Conservation (phyloP, 805 yeast genomes). For the Candida incommunis region DNA sequence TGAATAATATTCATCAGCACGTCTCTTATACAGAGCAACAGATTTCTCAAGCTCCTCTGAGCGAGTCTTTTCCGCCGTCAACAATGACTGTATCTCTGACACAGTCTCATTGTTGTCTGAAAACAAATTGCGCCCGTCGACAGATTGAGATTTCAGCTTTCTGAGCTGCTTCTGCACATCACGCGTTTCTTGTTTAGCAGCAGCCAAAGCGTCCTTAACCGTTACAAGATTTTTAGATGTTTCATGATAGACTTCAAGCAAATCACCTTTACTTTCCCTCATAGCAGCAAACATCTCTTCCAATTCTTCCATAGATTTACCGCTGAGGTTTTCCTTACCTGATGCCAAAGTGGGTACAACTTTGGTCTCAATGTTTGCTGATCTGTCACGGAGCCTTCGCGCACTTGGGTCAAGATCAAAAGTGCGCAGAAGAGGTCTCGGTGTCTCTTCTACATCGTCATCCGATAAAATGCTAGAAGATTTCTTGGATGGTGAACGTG, state of each 20-base stretch:
- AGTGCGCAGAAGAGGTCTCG: not conserved
- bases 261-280: slow-evolving; percentile 11
- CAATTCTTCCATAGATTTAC: slow-evolving; percentile 8
- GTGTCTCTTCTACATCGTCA: not conserved
- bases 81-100: slow-evolving; percentile 36
- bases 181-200: slow-evolving; percentile 12
- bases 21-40: slow-evolving; percentile 45
- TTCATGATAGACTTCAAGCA: slow-evolving; percentile 14
- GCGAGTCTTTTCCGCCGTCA: slow-evolving; percentile 42
- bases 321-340: slow-evolving; percentile 2
- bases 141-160: slow-evolving; percentile 2
- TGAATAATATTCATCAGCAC: slow-evolving; percentile 61
- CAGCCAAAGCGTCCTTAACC: slow-evolving; percentile 13
- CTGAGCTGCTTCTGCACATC: slow-evolving; percentile 10
- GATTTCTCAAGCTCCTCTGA: slow-evolving; percentile 40
- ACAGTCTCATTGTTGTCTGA: not conserved
- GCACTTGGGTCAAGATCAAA: slow-evolving; percentile 1
- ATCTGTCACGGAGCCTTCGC: not conserved
- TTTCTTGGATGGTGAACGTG: too few relatives aligned
- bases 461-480: slow-evolving; percentile 5
- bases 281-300: slow-evolving; percentile 6
- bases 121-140: not conserved
- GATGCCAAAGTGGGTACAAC: not conserved
- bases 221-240: slow-evolving; percentile 13
- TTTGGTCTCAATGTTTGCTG: slow-evolving; percentile 1